Base-by-base conservation (phyloP, 192 early-diverging fungal genomes). In the Kickxella alabastrina region DNA sequence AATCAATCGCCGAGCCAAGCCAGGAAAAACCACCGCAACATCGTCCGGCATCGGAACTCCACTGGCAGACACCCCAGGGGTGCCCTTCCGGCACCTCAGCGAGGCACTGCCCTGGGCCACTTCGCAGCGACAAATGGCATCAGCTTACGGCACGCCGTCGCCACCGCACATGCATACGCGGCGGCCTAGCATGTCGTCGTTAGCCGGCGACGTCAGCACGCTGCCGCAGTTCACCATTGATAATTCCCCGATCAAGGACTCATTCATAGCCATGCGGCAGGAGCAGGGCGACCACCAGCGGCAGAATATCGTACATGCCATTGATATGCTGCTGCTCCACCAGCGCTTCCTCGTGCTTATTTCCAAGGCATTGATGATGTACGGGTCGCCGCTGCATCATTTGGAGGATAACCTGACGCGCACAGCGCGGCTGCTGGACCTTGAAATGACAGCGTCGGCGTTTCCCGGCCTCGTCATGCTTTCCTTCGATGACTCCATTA, bases 381-480 rank as follows among this genome's bases (percentile, higher is more conserved):
- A 83, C 32, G 85, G 85, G 3, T 78, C 80, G 15, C 85, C 85
- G 0, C 67, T 81, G 2, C 84, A 85, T 42, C 71, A 84, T n/a
- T 57, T 88, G 22, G 86, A 88, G 50, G 74, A 70, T 40, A 78
- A 83, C 31, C 68, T 88, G 54, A 67, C 66, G 15, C 61, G 80
- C 15, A 72, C 81, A 10, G 78, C 86, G 4, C 48, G 57, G 19
- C 57, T 76, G 0, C 56, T 88, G 12, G 79, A 81, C 28, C 67
- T 88, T 13, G 81, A 88, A 41, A 56, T 81, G 27, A 81, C 82
- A 17, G 83, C 80, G 10, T 75, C 86, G 1, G 83, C 85, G 35
- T 42, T 87, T 9, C 87, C 87, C 38, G 84, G 85, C 28, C 68
- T 86, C 19, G 80, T 88, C 52, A 74, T 88, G 2, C 32, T 86